Conservation (phyloP, 768 basidiomycete genomes). For the Tricholoma hemisulphureum region DNA sequence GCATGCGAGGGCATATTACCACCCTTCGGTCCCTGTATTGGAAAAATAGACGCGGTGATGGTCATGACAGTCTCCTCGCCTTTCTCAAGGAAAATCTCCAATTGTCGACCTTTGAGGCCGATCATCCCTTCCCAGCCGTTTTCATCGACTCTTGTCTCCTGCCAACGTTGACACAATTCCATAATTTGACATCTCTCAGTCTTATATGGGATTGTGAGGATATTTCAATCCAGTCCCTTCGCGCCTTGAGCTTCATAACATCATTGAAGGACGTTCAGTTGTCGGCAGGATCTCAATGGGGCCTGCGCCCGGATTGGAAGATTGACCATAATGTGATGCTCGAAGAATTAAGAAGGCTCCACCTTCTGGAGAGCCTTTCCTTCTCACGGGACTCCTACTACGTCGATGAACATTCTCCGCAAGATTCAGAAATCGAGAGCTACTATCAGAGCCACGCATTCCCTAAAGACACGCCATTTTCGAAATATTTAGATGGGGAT, state of each 20-base stretch:
- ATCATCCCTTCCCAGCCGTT: neutral
- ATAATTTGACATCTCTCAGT: neutral
- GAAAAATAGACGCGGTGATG: too few species aligned
- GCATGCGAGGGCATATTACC: too few species aligned
- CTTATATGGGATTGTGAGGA: neutral
- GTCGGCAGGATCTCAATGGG: neutral
- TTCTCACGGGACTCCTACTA: neutral
- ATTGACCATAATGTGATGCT: neutral
- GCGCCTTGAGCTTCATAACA: neutral
- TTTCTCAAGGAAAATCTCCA: too few species aligned
- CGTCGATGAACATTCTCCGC: too few species aligned
- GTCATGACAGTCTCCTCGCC: too few species aligned
- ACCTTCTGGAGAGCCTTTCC: neutral
- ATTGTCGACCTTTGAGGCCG: neutral
- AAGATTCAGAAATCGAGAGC: neutral
- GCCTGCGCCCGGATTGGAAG: neutral
- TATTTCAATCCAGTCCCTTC: neutral
- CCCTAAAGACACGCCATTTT: neutral
- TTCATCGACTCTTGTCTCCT: neutral
- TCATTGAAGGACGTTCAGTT: neutral
- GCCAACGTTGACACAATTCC: neutral
- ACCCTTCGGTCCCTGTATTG: too few species aligned
- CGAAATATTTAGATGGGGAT: neutral
- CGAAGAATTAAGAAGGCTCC: neutral
- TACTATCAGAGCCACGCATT: neutral